A percentile compares a stretch with the other conserved stretches of the same genome.
Evolutionary conservation across 2,329 filamentous ascomycete species (phyloP).

Genomic region (Bipolaris bicolor): DNA sequence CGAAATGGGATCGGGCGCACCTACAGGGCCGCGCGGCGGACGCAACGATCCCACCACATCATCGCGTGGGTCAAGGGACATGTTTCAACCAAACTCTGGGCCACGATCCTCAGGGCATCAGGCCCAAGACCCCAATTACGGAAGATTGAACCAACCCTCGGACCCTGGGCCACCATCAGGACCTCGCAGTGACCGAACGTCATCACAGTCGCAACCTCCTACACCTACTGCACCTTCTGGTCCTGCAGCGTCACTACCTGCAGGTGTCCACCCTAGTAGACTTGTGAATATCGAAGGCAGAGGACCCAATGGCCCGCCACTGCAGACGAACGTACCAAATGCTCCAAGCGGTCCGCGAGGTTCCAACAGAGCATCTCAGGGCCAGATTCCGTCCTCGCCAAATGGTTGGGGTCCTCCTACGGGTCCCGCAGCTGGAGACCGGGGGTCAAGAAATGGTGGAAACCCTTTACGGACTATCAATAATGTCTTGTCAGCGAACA

Average conservation of each 20-base stretch:
- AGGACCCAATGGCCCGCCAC: constrained; percentile 24
- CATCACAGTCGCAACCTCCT: constrained; percentile 33
- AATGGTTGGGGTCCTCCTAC: constrained; percentile 41
- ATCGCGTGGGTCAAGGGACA: constrained; percentile 46
- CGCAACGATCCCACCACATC: constrained; percentile 41
- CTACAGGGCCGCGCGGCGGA: constrained; percentile 60
- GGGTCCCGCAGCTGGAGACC: constrained; percentile 41
- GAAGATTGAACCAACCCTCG: constrained; percentile 54
- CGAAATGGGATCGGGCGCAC: constrained; percentile 52
- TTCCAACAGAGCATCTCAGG: constrained; percentile 33
- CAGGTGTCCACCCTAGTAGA: constrained; percentile 62
- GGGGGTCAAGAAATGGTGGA: constrained; percentile 31
- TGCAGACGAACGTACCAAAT: constrained; percentile 43
- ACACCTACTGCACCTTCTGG: constrained; percentile 43
- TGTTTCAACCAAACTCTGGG: constrained; percentile 46
- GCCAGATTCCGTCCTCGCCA: constrained; percentile 36
- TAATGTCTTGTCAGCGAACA: constrained; percentile 37
- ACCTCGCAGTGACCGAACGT: constrained; percentile 53
- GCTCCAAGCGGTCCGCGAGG: constrained; percentile 47
- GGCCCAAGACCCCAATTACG: constrained; percentile 56
- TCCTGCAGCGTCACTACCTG: constrained; percentile 43
- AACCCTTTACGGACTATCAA: constrained; percentile 39
- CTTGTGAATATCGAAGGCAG: constrained; percentile 52
- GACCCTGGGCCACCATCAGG: constrained; percentile 61
- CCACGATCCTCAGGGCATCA: constrained; percentile 44